Evolutionary conservation across 345 rosid species (phyloP).

Genomic region (Salix udensis): DNA sequence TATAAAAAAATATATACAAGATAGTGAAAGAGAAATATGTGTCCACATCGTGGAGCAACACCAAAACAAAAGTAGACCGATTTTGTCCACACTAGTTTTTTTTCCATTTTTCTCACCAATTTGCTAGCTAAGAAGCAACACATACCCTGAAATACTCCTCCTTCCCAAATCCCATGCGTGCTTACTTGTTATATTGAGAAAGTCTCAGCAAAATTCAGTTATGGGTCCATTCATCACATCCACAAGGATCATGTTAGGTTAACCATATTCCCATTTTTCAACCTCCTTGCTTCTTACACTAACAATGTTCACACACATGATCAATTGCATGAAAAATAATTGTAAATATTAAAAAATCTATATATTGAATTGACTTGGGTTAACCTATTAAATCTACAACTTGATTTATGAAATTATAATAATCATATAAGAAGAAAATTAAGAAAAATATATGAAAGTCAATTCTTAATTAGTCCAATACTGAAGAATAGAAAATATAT

Average conservation of each 20-base stretch:
- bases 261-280: slow-evolving; percentile 15
- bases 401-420: no score
- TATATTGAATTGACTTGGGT: no score
- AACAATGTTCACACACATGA: not conserved
- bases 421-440: no score
- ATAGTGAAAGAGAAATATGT: not conserved
- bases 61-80: not conserved
- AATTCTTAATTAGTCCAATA: no score
- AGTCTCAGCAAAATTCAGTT: slow-evolving; percentile 26
- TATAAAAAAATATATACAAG: no score
- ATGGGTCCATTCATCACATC: slow-evolving; percentile 28
- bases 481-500: no score
- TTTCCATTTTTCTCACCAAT: not conserved
- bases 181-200: not conserved
- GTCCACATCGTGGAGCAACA: not conserved
- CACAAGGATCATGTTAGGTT: slow-evolving; percentile 23
- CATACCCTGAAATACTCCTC: not conserved
- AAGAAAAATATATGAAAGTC: no score
- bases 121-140: not conserved
- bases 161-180: not conserved
- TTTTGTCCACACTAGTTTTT: not conserved
- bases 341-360: no score
- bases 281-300: not conserved
- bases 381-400: no score
- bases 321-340: not conserved